Evolutionary conservation across 2,329 filamentous ascomycete species (phyloP).

Genomic region (Pseudocercospora fuligena): DNA sequence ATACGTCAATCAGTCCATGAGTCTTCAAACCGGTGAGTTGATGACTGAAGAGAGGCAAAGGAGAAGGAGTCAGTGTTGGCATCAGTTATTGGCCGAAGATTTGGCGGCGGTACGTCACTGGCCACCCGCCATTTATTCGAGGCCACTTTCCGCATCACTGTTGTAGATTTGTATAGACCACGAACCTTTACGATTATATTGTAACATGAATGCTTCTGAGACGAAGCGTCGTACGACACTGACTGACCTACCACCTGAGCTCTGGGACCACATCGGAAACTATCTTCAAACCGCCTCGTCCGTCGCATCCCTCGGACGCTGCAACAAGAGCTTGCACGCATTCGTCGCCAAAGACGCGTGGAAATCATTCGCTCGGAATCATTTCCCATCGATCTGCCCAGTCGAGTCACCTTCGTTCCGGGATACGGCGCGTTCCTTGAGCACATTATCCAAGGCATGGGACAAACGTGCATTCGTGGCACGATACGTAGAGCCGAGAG

Average conservation of each 20-base stretch:
- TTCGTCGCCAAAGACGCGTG: conserved; percentile 54
- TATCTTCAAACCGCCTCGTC: conserved; percentile 53
- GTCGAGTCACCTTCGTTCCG: conserved; percentile 50
- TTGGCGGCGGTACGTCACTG: no score
- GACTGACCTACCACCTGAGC: conserved; percentile 45
- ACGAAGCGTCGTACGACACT: conserved; percentile 30
- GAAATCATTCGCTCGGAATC: conserved; percentile 53
- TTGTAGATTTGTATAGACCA: not conserved
- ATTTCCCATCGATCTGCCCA: conserved; percentile 50
- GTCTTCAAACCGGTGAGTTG: not conserved
- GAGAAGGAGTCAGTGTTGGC: not conserved
- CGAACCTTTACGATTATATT: no score
- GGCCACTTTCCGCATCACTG: not conserved
- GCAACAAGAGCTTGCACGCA: conserved; percentile 51
- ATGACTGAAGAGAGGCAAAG: not conserved
- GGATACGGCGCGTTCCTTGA: conserved; percentile 59
- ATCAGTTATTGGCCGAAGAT: no score
- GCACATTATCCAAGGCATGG: conserved; percentile 62
- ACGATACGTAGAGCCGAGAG: conserved; percentile 55
- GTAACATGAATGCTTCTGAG: conserved; percentile 1
- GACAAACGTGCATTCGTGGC: conserved; percentile 61
- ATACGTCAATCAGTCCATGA: not conserved
- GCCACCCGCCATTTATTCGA: not conserved
- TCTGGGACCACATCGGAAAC: conserved; percentile 43
- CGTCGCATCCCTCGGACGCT: conserved; percentile 51